Evolutionary conservation across 1,284 basidiomycete genomes (phyloP), one percentile per base, ranked within the genome.

Genomic region (Ustilago bromivora): DNA sequence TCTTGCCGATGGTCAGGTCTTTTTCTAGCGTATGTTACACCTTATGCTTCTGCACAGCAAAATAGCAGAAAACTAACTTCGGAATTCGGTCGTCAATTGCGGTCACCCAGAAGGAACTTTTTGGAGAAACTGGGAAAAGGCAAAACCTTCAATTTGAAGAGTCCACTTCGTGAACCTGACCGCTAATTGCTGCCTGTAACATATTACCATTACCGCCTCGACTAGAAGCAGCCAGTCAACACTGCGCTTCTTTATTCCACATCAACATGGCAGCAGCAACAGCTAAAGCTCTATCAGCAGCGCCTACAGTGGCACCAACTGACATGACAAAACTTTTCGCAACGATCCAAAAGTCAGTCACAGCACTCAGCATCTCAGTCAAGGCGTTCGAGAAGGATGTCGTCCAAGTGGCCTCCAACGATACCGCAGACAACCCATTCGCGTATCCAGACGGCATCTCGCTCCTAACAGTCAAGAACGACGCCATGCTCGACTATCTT

Each of bases 401-500:
- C 2, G 28, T 46, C 17, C 52, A 63, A 5, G 54, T 60, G 31
- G 34, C 57, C 17, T 69, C 71, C 40, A 54, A 13, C 19, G 71
- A 68, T 28, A 12, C 55, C 3, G 17, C 40, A 47, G 41, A 47
- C 7, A 69, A 74, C 52, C 66, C 71, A 2, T 72, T 76, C 32
- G 65, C 74, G n/a, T 80, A 79, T 49, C 76, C 80, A 9, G 80
- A 93, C 34, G 96, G 96, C 34, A 94, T 98, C 71, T 98, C 96
- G 0, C 89, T 99, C 2, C 89, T 99, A 17, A 92, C 93, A 3
- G 88, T 96, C 64, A 96, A 98, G 87, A 93, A 96, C 78, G 91
- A 96, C 66, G 87, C 93, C 13, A 89, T 98, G 76, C 88, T 98
- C 12, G 92, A 92, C 1, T 98, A 98, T 85, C 88, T 98, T 9